Conservation (phyloP, 352 stramenopile genomes). For the Phytophthora rubi region DNA sequence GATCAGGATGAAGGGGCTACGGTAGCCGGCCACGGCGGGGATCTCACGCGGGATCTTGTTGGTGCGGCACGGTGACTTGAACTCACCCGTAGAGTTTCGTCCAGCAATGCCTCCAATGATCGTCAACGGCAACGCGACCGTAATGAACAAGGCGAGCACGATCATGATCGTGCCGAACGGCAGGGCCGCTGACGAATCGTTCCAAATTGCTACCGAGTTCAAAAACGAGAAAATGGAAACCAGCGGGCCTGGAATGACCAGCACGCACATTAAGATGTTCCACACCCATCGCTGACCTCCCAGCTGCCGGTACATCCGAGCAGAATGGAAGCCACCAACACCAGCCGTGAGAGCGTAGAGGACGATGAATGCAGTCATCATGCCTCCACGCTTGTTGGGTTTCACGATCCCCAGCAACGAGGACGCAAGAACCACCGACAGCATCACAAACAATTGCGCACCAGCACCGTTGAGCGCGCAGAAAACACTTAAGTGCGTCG, state of each 20-base stretch:
- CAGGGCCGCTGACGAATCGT: slow-evolving; percentile 95
- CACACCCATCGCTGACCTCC: slow-evolving; percentile 95
- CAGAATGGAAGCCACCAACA: slow-evolving; percentile 93
- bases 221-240: slow-evolving; percentile 94
- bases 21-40: slow-evolving; percentile 91
- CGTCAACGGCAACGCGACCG: slow-evolving; percentile 94
- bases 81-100: slow-evolving; percentile 91
- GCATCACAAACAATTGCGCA: slow-evolving; percentile 94
- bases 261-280: slow-evolving; percentile 93
- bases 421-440: slow-evolving; percentile 91
- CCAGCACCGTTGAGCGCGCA: slow-evolving; percentile 92
- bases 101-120: slow-evolving; percentile 95
- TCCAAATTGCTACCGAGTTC: slow-evolving; percentile 95
- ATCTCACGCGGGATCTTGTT: slow-evolving; percentile 97
- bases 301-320: slow-evolving; percentile 94
- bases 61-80: slow-evolving; percentile 95
- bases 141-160: slow-evolving; percentile 92
- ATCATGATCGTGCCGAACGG: slow-evolving; percentile 97
- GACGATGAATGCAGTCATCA: slow-evolving; percentile 94
- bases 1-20: slow-evolving; percentile 84
- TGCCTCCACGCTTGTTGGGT: slow-evolving; percentile 92
- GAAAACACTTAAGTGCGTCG: slow-evolving; percentile 92
- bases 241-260: slow-evolving; percentile 93
- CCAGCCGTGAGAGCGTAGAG: slow-evolving; percentile 95
- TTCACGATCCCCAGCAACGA: slow-evolving; percentile 93